phyloP scores from a whole-genome alignment of 148 eudicot species.

The Hydrangea macrophylla region DNA sequence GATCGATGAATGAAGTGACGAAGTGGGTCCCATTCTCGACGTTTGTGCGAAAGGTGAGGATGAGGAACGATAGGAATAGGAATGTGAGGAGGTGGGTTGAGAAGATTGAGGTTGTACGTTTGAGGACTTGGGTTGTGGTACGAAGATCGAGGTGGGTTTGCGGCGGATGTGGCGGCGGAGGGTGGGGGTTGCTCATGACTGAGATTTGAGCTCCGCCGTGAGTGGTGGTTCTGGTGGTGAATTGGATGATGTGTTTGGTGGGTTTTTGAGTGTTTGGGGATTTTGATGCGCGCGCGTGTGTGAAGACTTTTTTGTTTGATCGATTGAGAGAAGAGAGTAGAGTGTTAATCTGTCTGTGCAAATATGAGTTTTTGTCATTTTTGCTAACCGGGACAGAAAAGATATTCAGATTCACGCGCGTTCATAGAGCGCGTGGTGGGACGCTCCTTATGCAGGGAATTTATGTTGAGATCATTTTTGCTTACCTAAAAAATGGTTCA shows the following conservation, averaged over 20 bases:
- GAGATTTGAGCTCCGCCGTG: not conserved
- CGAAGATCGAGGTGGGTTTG: slow-evolving; percentile 25
- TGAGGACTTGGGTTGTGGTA: slow-evolving; percentile 46
- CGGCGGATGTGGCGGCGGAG: slow-evolving; percentile 30
- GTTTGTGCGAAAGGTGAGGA: slow-evolving; percentile 72
- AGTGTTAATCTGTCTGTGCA: not conserved
- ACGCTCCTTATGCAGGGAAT: not conserved
- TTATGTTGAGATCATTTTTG: not conserved
- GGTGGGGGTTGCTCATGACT: slow-evolving; percentile 21
- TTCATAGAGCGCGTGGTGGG: no score
- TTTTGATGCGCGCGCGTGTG: no score
- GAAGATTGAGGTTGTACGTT: slow-evolving; percentile 33
- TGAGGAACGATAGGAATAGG: slow-evolving; percentile 53
- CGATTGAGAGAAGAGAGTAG: not conserved
- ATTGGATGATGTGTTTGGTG: no score
- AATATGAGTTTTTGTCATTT: not conserved
- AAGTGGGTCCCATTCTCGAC: slow-evolving; percentile 56
- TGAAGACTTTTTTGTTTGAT: no score
- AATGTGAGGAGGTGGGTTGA: slow-evolving; percentile 47
- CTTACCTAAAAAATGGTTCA: not conserved
- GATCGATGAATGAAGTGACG: slow-evolving; percentile 59
- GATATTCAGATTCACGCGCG: no score
- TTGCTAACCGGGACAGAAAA: not conserved
- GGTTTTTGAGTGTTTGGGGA: no score
- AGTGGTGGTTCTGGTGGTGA: no score